These are phyloP conservation scores for Alternaria triticimaculans DNA, from an alignment of 2,329 filamentous ascomycete species.

Conservation along the genomic window DNA sequence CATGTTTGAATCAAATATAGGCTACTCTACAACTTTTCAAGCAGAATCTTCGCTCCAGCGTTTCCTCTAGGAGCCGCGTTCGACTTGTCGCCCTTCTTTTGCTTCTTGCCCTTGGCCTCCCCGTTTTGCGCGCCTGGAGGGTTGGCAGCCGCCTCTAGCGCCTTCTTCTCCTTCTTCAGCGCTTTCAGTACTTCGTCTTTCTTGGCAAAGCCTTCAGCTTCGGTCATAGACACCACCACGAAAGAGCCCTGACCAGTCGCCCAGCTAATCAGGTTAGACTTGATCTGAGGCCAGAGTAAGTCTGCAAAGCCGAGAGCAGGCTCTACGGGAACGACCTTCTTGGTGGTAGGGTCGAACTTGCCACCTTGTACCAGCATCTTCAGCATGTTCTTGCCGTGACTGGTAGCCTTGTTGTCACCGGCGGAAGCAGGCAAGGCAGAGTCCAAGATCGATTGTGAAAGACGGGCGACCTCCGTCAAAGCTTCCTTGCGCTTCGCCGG, in stretches of 20 bases:
- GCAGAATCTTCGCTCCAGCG: constrained; percentile 55
- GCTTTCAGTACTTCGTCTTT: constrained; percentile 71
- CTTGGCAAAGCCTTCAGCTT: constrained; percentile 72
- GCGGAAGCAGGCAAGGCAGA: constrained; percentile 42
- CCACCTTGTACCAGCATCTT: constrained; percentile 92
- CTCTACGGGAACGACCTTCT: constrained; percentile 72
- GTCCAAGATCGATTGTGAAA: constrained; percentile 46
- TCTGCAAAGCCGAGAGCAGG: constrained; percentile 82
- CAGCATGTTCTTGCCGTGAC: constrained; percentile 79
- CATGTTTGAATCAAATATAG: neutral
- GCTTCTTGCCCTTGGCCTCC: constrained; percentile 38
- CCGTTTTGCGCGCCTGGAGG: constrained; percentile 53
- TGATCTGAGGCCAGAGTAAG: constrained; percentile 81
- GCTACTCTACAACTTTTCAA: constrained; percentile 48
- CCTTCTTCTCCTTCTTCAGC: constrained; percentile 75
- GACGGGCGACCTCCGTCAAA: constrained; percentile 67
- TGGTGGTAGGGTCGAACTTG: constrained; percentile 76
- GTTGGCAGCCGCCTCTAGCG: constrained; percentile 69
- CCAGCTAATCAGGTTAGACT: constrained; percentile 78
- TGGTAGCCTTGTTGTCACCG: constrained; percentile 56
- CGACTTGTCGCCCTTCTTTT: constrained; percentile 50
- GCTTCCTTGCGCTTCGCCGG: constrained; percentile 60
- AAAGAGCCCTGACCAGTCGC: constrained; percentile 86
- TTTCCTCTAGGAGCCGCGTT: constrained; percentile 49
- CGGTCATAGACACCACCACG: constrained; percentile 80